These are phyloP conservation scores for Hymenochaete sp. DNA, from an alignment of 1,284 basidiomycete genomes.

Conservation along the genomic window DNA sequence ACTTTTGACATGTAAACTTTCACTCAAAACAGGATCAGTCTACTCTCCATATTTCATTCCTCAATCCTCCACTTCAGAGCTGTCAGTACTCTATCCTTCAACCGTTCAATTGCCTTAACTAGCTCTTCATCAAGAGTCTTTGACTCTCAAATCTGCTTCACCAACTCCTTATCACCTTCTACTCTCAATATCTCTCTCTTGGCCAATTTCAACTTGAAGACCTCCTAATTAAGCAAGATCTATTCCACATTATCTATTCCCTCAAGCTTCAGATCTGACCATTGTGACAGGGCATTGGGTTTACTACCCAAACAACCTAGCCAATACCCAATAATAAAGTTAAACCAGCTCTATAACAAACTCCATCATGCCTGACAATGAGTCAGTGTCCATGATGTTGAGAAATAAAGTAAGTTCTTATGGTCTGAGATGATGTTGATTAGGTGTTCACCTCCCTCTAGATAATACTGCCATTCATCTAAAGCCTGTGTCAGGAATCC, in stretches of 20 bases:
- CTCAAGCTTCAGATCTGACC: slow-evolving; percentile 28
- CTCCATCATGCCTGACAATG: slow-evolving; percentile 40
- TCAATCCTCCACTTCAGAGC: neutral
- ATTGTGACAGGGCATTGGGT: slow-evolving; percentile 34
- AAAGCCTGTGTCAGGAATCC: no score
- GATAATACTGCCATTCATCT: no score
- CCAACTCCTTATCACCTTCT: slow-evolving; percentile 11
- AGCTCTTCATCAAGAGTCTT: no score
- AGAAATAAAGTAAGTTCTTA: slow-evolving; percentile 27
- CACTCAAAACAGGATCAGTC: slow-evolving; percentile 15
- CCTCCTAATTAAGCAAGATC: slow-evolving; percentile 24
- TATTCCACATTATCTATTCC: slow-evolving; percentile 27
- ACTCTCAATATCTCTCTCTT: slow-evolving; percentile 15
- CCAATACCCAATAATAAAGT: slow-evolving; percentile 31
- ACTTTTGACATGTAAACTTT: slow-evolving; percentile 27
- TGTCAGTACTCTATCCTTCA: no score
- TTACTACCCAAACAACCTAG: slow-evolving; percentile 29
- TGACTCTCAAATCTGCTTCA: slow-evolving; percentile 15
- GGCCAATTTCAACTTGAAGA: slow-evolving; percentile 20
- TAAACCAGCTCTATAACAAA: slow-evolving; percentile 27
- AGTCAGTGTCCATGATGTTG: slow-evolving; percentile 24
- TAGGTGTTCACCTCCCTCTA: neutral
- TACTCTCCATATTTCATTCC: slow-evolving; percentile 16
- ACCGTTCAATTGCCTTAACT: no score
- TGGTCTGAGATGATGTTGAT: slow-evolving; percentile 27